Percentiles rank a stretch among this genome's conserved stretches.
These are phyloP conservation scores for Irpex sp. DNA, from an alignment of 1,284 basidiomycete genomes.

Conservation along the genomic window DNA sequence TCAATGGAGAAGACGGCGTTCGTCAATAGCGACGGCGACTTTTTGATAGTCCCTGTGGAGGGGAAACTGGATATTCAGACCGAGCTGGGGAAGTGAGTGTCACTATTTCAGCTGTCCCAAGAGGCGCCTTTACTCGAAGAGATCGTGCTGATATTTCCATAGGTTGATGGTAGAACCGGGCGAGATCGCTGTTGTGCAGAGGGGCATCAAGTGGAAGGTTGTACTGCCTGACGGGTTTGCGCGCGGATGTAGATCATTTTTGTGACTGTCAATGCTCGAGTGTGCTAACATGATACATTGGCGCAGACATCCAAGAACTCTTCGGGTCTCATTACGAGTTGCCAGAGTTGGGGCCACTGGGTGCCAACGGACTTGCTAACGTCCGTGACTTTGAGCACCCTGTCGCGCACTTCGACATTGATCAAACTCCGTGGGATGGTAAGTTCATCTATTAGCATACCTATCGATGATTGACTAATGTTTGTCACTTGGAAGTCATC, in stretches of 20 bases:
- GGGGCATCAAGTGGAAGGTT: constrained; percentile 62
- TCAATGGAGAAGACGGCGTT: constrained; percentile 66
- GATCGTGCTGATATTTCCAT: background rate
- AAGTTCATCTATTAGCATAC: constrained; percentile 15
- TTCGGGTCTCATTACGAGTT: constrained; percentile 60
- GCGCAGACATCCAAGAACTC: constrained; percentile 41
- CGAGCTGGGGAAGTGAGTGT: constrained; percentile 58
- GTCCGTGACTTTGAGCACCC: constrained; percentile 61
- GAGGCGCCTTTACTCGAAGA: too few species aligned
- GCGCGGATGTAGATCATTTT: constrained; percentile 3
- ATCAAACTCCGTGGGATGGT: constrained; percentile 53
- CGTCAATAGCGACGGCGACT: constrained; percentile 67
- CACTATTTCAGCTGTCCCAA: background rate
- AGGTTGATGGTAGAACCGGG: constrained; percentile 57
- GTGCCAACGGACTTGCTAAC: constrained; percentile 55
- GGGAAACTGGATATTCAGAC: constrained; percentile 68
- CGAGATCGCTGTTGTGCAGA: constrained; percentile 59
- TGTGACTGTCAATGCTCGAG: background rate
- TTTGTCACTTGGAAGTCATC: background rate
- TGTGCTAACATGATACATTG: too few species aligned
- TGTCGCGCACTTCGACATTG: constrained; percentile 55
- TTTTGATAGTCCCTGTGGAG: constrained; percentile 64
- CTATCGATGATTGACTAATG: too few species aligned
- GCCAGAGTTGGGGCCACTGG: constrained; percentile 63
- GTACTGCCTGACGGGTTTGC: constrained; percentile 39